phyloP scores from a whole-genome alignment of 306 rosid species.

The Lotus japonicus region DNA sequence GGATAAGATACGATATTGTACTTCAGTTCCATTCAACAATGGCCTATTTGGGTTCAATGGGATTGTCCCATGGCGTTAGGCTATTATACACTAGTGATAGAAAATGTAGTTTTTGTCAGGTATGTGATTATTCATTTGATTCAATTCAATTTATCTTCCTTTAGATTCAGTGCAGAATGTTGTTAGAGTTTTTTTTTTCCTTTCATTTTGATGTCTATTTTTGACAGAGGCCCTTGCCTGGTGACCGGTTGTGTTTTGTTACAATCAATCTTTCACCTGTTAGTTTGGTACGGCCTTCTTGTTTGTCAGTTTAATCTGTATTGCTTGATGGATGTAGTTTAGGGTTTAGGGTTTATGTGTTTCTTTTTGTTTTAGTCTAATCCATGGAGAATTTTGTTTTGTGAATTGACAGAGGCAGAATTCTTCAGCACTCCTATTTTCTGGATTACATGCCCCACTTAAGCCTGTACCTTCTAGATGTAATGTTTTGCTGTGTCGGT shows the following conservation, averaged over 20 bases:
- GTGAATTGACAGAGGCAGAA: constrained; percentile 42
- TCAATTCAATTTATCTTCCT: not conserved
- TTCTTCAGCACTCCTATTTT: constrained; percentile 42
- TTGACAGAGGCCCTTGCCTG: constrained; percentile 30
- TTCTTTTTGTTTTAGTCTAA: constrained; percentile 11
- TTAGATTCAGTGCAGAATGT: not conserved
- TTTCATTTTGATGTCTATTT: too few species aligned
- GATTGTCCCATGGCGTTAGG: constrained; percentile 31
- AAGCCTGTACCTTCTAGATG: constrained; percentile 48
- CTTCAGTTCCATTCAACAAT: constrained; percentile 35
- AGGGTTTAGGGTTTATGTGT: not conserved
- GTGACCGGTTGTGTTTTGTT: constrained; percentile 38
- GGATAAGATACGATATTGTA: constrained; percentile 2
- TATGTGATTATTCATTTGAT: constrained; percentile 27
- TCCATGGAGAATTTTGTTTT: constrained; percentile 14
- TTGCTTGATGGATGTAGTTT: not conserved
- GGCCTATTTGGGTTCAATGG: constrained; percentile 44
- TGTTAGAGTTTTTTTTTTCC: constrained; percentile 13
- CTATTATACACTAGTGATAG: constrained; percentile 25
- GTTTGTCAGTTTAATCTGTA: not conserved
- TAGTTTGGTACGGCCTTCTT: constrained; percentile 45
- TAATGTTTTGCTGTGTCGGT: constrained; percentile 47
- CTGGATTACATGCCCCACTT: constrained; percentile 35
- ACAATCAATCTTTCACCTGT: constrained; percentile 35
- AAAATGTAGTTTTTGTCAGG: constrained; percentile 33